phyloP scores from a whole-genome alignment of 257 asterid genomes.

The Sherardia arvensis region DNA sequence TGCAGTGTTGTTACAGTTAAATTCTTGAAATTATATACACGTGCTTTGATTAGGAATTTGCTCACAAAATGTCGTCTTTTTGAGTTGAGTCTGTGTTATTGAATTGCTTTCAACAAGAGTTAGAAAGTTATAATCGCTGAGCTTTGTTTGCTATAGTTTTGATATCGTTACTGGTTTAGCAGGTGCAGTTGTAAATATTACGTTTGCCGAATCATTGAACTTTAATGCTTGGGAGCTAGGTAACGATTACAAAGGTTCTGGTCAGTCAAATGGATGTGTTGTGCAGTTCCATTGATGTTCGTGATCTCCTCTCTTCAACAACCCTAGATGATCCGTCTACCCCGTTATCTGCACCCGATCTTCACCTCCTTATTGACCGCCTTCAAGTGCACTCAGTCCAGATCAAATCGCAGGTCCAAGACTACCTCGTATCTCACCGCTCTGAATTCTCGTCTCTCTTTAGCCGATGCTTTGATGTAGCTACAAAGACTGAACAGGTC shows the following conservation, averaged over 20 bases:
- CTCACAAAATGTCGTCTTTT: background rate
- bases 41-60: background rate
- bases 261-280: slow-evolving; percentile 39
- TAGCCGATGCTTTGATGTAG: slow-evolving; percentile 60
- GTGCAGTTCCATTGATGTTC: slow-evolving; percentile 53
- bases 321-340: slow-evolving; percentile 44
- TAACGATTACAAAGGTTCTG: background rate
- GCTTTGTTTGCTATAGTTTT: background rate
- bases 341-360: slow-evolving; percentile 87
- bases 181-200: background rate
- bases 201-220: background rate
- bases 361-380: slow-evolving; percentile 79
- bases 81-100: background rate
- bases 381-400: slow-evolving; percentile 65
- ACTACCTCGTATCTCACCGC: slow-evolving; percentile 69
- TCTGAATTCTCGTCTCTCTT: slow-evolving; percentile 68
- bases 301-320: slow-evolving; percentile 67
- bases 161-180: background rate
- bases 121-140: background rate
- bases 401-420: slow-evolving; percentile 76
- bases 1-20: background rate
- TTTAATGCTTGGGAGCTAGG: background rate
- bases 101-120: background rate
- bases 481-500: slow-evolving; percentile 48
- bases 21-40: background rate